Evolutionary conservation across 2,329 filamentous ascomycete genomes (phyloP).

Genomic region (Shiraia sp.): DNA sequence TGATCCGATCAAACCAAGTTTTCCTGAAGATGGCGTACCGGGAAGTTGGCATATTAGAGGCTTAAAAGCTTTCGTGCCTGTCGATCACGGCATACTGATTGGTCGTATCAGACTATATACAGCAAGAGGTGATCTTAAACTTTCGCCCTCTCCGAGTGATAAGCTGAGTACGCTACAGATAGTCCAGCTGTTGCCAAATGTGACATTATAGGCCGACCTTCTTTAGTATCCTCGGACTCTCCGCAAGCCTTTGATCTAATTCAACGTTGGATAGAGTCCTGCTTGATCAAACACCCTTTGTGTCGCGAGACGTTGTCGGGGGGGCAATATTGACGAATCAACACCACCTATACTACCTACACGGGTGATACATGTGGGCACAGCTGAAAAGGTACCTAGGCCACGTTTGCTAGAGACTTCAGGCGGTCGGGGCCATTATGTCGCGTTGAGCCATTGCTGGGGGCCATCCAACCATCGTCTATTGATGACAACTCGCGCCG

Average conservation of each 20-base stretch:
- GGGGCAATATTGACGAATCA: conserved; percentile 14
- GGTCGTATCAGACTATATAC: conserved; percentile 22
- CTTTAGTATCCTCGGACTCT: conserved; percentile 24
- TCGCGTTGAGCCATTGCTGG: conserved; percentile 28
- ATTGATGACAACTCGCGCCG: conserved; percentile 22
- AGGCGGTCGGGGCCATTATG: conserved; percentile 15
- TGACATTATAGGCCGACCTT: conserved; percentile 18
- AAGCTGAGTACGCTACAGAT: conserved; percentile 18
- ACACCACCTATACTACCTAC: conserved; percentile 19
- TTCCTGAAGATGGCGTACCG: conserved; percentile 17
- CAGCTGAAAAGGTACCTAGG: conserved; percentile 8
- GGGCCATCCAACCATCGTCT: conserved; percentile 15
- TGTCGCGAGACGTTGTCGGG: conserved; percentile 22
- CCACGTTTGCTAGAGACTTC: conserved; percentile 21
- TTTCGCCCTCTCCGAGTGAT: conserved; percentile 3
- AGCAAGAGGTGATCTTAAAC: conserved; percentile 14
- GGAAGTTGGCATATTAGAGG: conserved; percentile 16
- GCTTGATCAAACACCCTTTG: conserved; percentile 15
- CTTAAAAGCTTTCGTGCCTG: conserved; percentile 22
- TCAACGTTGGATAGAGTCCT: conserved; percentile 21
- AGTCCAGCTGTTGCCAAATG: conserved; percentile 22
- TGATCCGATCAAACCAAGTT: conserved; percentile 11
- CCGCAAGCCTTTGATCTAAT: conserved; percentile 24
- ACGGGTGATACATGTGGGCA: conserved; percentile 22
- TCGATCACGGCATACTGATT: conserved; percentile 18